A percentile compares a stretch with the other conserved stretches of the same genome.
These are phyloP conservation scores for Hydnomerulius pinastri DNA, from an alignment of 768 basidiomycete species.

Conservation along the genomic window DNA sequence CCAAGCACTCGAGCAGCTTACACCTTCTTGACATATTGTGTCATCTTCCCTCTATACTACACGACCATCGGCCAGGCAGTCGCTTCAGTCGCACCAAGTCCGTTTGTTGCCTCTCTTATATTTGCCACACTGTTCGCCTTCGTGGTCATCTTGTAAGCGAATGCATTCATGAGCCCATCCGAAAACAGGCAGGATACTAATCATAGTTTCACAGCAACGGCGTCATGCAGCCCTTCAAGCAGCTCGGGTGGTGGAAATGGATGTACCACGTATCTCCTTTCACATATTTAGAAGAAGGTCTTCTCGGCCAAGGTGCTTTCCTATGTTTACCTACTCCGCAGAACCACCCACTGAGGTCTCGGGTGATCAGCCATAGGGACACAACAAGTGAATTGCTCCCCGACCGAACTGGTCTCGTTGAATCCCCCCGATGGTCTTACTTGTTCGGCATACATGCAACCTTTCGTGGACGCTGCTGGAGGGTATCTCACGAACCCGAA, in stretches of 20 bases:
- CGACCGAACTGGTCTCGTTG: no score
- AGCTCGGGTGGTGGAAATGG: constrained; percentile 35
- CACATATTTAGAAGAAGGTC: constrained; percentile 52
- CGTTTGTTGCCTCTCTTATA: constrained; percentile 41
- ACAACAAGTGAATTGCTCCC: no score
- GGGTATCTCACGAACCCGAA: no score
- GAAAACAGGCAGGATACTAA: not conserved
- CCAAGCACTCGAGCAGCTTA: constrained; percentile 38
- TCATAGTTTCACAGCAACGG: constrained; percentile 37
- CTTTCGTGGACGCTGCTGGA: no score
- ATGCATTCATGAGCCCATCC: not conserved
- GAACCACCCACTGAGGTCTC: no score
- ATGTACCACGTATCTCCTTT: constrained; percentile 49
- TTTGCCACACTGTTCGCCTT: constrained; percentile 42
- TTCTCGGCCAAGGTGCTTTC: constrained; percentile 30
- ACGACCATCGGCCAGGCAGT: constrained; percentile 44
- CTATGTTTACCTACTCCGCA: no score
- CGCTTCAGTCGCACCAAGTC: constrained; percentile 43
- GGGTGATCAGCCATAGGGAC: no score
- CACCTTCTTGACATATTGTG: constrained; percentile 38
- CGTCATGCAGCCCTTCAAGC: constrained; percentile 46
- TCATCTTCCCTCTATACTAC: constrained; percentile 46
- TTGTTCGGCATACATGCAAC: no score
- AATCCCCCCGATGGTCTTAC: no score
- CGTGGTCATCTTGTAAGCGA: constrained; percentile 46